Base-by-base conservation (phyloP, 108 stramenopile genomes). In the Cyclotella sp. region DNA sequence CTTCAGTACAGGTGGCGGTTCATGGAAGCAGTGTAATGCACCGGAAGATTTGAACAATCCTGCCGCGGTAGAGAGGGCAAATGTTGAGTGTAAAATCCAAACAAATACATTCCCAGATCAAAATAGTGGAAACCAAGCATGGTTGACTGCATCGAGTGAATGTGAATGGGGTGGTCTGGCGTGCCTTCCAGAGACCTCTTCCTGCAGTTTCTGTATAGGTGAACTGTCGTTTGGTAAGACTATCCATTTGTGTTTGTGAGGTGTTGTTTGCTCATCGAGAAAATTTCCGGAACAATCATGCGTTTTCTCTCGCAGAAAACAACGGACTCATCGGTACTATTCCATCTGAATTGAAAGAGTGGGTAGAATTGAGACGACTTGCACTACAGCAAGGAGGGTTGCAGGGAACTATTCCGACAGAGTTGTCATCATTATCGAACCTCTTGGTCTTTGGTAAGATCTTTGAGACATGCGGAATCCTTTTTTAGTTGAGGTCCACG, bases 81-180 rank as follows among this genome's bases (percentile, higher is more conserved):
- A 87, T 52, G 73, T 60, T 4, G 62, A 65, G 18, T 91, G 90
- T 59, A 75, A 54, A 27, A 66, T 86, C 14, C 27, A 53, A 13
- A 42, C 49, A 18, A 45, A 45, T 45, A 27, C 64, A 3, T 75
- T 62, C 3, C 68, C 72, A 4, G 68, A 66, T 18, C n/a, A 39
- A 12, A 44, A 10, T 4, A 44, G 26, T 65, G 74, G 77, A 29
- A 60, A 70, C 4, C 19, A 88, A 63, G 86, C 90, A 3, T 91
- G 88, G 90, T 70, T 91, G 68, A 86, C 85, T 51, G 74, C 83
- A 9, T 64, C 46, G 8, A 72, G 21, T 15, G 88, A 88, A 70
- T 92, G 91, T 44, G 39, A 67, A 40, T 92, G 91, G 91, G 91
- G 82, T 68, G 91, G 87, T 30, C 16, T 88, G 19, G 74, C 53